A percentile compares a stretch with the other conserved stretches of the same genome.
Conservation (phyloP, 129 eudicot genomes). For the Deinandra increscens region DNA sequence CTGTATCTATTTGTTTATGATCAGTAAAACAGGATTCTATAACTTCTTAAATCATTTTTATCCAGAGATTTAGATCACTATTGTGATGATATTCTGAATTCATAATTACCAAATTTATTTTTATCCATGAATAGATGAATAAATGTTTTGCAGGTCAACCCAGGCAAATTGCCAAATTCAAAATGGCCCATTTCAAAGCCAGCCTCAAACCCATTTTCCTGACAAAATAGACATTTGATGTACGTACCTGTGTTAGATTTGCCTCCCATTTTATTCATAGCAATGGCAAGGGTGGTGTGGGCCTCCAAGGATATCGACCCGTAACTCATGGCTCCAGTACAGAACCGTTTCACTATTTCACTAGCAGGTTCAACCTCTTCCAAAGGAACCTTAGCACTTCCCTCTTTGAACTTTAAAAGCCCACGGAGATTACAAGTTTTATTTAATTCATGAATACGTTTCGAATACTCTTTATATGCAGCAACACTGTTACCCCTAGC, state of each 20-base stretch:
- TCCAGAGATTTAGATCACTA: background rate
- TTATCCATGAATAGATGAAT: too few relatives aligned
- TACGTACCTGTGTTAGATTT: slow-evolving; percentile 91
- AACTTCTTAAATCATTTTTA: background rate
- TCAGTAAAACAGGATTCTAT: background rate
- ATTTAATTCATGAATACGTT: slow-evolving; percentile 77
- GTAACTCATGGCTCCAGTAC: slow-evolving; percentile 99
- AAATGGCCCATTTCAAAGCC: background rate
- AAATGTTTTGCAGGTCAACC: background rate
- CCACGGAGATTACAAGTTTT: slow-evolving; percentile 83
- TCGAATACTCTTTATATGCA: slow-evolving; percentile 89
- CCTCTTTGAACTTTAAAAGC: slow-evolving; percentile 80
- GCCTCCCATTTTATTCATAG: slow-evolving; percentile 96
- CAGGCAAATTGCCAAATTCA: background rate
- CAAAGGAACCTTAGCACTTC: slow-evolving; percentile 53
- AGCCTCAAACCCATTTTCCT: too few relatives aligned
- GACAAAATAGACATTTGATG: background rate
- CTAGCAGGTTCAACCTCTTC: slow-evolving; percentile 98
- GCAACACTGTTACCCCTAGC: slow-evolving; percentile 86
- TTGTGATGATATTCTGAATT: too few relatives aligned
- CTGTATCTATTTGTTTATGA: background rate
- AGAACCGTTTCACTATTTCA: slow-evolving; percentile 93
- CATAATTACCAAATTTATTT: too few relatives aligned
- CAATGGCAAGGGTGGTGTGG: slow-evolving; percentile 90
- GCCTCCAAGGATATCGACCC: slow-evolving; percentile 98